phyloP scores from a whole-genome alignment of 345 rosid genomes.

The Carallia pectinifolia region DNA sequence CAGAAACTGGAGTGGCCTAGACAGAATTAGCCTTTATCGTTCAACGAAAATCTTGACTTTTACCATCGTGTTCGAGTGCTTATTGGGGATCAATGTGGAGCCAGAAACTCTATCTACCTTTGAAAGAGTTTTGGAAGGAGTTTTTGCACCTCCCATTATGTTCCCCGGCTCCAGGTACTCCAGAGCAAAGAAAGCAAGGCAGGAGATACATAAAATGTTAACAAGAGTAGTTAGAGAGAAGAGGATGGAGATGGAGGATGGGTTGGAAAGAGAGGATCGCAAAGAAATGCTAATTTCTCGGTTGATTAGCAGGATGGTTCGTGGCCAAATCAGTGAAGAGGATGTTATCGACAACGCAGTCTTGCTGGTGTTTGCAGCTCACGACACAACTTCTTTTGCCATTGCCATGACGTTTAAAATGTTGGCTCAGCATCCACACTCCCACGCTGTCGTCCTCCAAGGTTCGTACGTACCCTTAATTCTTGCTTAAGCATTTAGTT shows the following conservation, averaged over 20 bases:
- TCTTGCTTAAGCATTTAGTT: too few relatives aligned
- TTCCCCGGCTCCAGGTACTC: conserved; percentile 60
- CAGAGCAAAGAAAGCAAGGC: conserved; percentile 62
- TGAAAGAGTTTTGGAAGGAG: conserved; percentile 72
- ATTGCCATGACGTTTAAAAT: conserved; percentile 69
- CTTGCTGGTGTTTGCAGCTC: conserved; percentile 35
- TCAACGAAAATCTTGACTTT: conserved; percentile 55
- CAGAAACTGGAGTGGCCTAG: conserved; percentile 44
- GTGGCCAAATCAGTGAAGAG: conserved; percentile 54
- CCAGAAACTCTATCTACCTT: conserved; percentile 43
- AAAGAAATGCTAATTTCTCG: conserved; percentile 36
- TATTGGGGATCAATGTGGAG: conserved; percentile 54
- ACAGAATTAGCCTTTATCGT: conserved; percentile 43
- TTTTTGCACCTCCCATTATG: conserved; percentile 47
- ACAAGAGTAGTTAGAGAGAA: conserved; percentile 42
- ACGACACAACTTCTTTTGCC: conserved; percentile 79
- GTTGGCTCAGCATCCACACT: conserved; percentile 55
- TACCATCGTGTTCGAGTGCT: conserved; percentile 55
- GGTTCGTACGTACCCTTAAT: conserved; percentile 26
- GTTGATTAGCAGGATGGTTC: conserved; percentile 48
- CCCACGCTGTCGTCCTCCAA: conserved; percentile 46
- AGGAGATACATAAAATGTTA: conserved; percentile 43
- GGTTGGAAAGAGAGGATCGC: conserved; percentile 4
- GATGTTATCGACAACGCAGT: conserved; percentile 68
- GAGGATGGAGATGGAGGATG: conserved; percentile 40